Base-by-base conservation (phyloP, 73 alveolate species). In the Breviolum minutum region DNA sequence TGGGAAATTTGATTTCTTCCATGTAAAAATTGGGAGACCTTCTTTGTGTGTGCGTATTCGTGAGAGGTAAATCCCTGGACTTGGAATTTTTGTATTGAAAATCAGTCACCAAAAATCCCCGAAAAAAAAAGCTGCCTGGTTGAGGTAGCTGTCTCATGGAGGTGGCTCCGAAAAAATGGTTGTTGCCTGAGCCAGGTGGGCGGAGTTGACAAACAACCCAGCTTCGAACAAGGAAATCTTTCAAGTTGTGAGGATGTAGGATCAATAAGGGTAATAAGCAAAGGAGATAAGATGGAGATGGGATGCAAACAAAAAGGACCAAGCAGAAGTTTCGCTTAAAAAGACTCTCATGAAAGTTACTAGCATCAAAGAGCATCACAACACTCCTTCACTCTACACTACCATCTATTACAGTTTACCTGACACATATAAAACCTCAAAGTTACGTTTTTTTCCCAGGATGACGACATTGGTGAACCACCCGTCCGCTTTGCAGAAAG, bases 131-230 rank as follows among this genome's bases (percentile, higher is more conserved):
- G n/a, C n/a, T n/a, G 3, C 54, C 54, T 40, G 54, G 54, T 3
- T 40, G 14, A 86, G 94, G 94, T 86, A 16, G 94, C 94, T 26
- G 20, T 86, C 79, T 86, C 94, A 8, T 86, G 94, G 94, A 86
- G 94, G 29, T 86, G 94, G 94, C 94, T 86, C 29, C 79, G 94
- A 27, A 86, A 86, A 27, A 86, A 86, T 86, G 94, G 94, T 29
- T 86, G 93, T n/a, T 86, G 94, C 94, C 12, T 86, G 32, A 26
- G n/a, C 76, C 93, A 84, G 93, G 93, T 70, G 60, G 90, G 54
- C 54, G 5, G 3, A 40, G 54, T 40, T 40, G 54, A 40, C 3
- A 40, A 40, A 40, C 5, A 40, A 40, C 54, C 3, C 54, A 40
- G 54, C 54, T 40, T 3, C 54, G 54, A 40, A 40, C 54, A 40